Evolutionary conservation across 257 asterid species (phyloP), one percentile per base, ranked within the genome.

Genomic region (Phtheirospermum japonicum): DNA sequence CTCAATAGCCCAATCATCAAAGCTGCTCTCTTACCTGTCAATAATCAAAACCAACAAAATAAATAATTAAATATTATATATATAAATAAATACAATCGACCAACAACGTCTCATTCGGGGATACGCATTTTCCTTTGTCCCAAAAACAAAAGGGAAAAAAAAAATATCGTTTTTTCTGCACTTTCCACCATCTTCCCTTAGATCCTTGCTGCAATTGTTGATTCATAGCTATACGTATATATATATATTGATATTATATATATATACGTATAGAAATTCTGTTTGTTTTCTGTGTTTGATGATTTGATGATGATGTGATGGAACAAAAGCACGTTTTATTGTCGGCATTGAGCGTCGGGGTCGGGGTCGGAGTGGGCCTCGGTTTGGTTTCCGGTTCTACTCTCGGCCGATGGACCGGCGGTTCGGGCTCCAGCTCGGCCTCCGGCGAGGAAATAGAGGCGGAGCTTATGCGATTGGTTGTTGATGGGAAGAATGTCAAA

Each of bases 311-410:
- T 61, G 33, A 20, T 39, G 62, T 66, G 79, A 93, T 93, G 99
- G 99, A 93, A 37, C 96, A 93, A 79, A 93, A 85, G 78, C 90
- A 81, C 70, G 76, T 89, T 14, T 36, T 89, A 30, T 63, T 89
- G 79, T 93, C 99, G 59, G 99, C 99, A 80, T 75, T 93, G 82
- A 76, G 96, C 80, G n/a, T n/a, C n/a, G n/a, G n/a, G n/a, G 90
- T 91, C 0, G 98, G 98, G 37, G 87, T 85, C 4, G 96, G 96
- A 45, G 88, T 93, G 19, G 99, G 99, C 37, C 78, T 87, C 26
- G 96, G 99, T 0, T 71, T 93, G 73, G 96, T 79, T 17, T 84
- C 97, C 23, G 89, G 98, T 18, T 80, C 87, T 39, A 72, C 86
- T 10, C 79, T 86, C 43, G 74, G 84, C 42, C 69, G 75, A 77